Evolutionary conservation across 768 basidiomycete species (phyloP), one percentile per base, ranked within the genome.

Genomic region (Lentinula guzmanii): DNA sequence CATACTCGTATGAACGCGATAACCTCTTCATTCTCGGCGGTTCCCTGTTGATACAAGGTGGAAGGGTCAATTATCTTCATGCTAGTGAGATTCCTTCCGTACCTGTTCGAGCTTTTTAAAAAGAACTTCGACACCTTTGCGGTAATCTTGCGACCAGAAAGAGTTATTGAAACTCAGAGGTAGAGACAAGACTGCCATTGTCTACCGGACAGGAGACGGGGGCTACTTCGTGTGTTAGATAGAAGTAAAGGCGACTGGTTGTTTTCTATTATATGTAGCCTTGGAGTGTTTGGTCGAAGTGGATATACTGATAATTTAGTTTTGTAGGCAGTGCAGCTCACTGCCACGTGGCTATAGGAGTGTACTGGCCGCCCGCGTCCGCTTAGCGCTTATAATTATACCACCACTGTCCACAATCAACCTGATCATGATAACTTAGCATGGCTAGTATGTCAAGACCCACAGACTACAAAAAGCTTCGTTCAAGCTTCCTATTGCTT

Each of bases 91-190:
- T 53, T 37, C 37, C 7, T 48, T 13, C 67, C 77, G 53, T 63
- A 88, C 92, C 81, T 91, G 89, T 66, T 93, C 88, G 28, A 94
- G 84, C 72, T 91, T 88, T 48, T 69, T 72, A 70, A 85, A 93
- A 35, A 94, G 74, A 24, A 90, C 82, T 64, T 96, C 86, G 33
- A 97, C 80, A 37, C 94, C 95, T 62, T 76, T 83, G 50, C 91
- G 81, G 70, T 93, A 95, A 76, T 95, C 93, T 71, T 92, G 89
- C 15, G 93, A 84, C 95, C 95, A 97, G 78, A 97, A 97, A 34
- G 93, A 95, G 72, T 96, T 95, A 60, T 81, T 85, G 71, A 97
- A 97, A 15, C 83, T 83, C 62, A 93, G 79, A n/a, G 94, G 94
- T 69, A 95, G 84, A 48, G 93, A 91, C 64, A 96, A 76, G 65